Conservation (phyloP, 108 stramenopile genomes). For the Epithemia pelagica region DNA sequence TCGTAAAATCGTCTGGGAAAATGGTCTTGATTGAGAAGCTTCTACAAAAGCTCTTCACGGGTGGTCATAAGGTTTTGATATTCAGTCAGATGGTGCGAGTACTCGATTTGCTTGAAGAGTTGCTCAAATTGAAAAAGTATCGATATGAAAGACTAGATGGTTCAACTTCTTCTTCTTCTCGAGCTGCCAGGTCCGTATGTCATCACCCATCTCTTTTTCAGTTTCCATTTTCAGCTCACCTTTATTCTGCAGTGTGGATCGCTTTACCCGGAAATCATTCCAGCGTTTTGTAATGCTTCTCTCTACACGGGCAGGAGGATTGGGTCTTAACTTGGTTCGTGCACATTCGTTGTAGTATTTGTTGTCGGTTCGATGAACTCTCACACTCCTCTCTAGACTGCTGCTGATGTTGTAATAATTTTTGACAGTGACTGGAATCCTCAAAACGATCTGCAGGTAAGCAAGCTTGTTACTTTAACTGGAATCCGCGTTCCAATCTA, state of each 20-base stretch:
- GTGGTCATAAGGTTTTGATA: slow-evolving; percentile 92
- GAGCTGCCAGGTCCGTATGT: slow-evolving; percentile 37
- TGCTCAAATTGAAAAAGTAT: slow-evolving; percentile 71
- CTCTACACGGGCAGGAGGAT: slow-evolving; percentile 82
- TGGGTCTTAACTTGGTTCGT: slow-evolving; percentile 30
- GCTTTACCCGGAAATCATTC: slow-evolving; percentile 74
- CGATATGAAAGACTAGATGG: slow-evolving; percentile 86
- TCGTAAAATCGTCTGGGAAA: slow-evolving; percentile 85
- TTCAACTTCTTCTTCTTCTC: slow-evolving; percentile 72
- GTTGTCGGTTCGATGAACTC: slow-evolving; percentile 14
- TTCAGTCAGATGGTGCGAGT: slow-evolving; percentile 96
- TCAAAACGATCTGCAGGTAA: slow-evolving; percentile 85
- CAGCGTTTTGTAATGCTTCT: slow-evolving; percentile 93
- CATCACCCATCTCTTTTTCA: neutral
- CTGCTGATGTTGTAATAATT: slow-evolving; percentile 95
- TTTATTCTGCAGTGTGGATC: slow-evolving; percentile 87
- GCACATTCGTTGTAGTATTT: neutral
- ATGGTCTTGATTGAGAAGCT: slow-evolving; percentile 84
- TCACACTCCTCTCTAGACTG: slow-evolving; percentile 31
- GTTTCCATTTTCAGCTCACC: too few relatives aligned
- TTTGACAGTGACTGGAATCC: slow-evolving; percentile 69
- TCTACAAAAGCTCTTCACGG: slow-evolving; percentile 79
- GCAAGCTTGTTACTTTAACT: too few relatives aligned
- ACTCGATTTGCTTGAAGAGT: slow-evolving; percentile 90
- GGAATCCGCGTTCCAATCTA: too few relatives aligned